Evolutionary conservation across 306 rosid genomes (phyloP).

Genomic region (Sphenostylis stenocarpa): DNA sequence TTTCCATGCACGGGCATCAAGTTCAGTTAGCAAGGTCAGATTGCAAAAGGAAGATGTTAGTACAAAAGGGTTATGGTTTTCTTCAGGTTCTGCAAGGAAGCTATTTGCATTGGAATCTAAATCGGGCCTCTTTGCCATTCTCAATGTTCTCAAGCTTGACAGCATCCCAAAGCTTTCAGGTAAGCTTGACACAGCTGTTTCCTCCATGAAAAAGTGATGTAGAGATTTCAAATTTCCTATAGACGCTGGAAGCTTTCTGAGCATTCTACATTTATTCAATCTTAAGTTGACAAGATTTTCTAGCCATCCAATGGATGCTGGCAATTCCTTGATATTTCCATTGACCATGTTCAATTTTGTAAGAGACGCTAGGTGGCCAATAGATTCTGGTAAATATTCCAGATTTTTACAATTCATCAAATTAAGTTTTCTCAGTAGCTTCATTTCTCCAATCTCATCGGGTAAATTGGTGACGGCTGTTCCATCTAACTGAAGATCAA

Average conservation of each 20-base stretch:
- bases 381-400: slow-evolving; percentile 54
- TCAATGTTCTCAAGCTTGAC: slow-evolving; percentile 48
- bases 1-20: slow-evolving; percentile 51
- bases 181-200: slow-evolving; percentile 47
- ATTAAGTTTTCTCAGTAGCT: slow-evolving; percentile 48
- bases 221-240: slow-evolving; percentile 56
- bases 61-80: background rate
- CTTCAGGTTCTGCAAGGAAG: background rate
- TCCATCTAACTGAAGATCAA: slow-evolving; percentile 49
- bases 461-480: slow-evolving; percentile 57
- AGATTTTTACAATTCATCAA: slow-evolving; percentile 52
- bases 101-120: background rate
- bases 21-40: slow-evolving; percentile 41
- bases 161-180: slow-evolving; percentile 69
- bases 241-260: slow-evolving; percentile 57
- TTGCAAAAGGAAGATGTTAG: slow-evolving; percentile 54
- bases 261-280: slow-evolving; percentile 44
- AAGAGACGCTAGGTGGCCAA: slow-evolving; percentile 49
- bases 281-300: slow-evolving; percentile 51
- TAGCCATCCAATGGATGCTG: slow-evolving; percentile 47
- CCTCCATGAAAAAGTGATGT: slow-evolving; percentile 46
- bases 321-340: slow-evolving; percentile 51
- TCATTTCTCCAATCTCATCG: slow-evolving; percentile 55
- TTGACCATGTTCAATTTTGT: slow-evolving; percentile 38
- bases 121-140: slow-evolving; percentile 42